Base-by-base conservation (phyloP, 495 filamentous ascomycete species). In the Evernia prunastri region DNA sequence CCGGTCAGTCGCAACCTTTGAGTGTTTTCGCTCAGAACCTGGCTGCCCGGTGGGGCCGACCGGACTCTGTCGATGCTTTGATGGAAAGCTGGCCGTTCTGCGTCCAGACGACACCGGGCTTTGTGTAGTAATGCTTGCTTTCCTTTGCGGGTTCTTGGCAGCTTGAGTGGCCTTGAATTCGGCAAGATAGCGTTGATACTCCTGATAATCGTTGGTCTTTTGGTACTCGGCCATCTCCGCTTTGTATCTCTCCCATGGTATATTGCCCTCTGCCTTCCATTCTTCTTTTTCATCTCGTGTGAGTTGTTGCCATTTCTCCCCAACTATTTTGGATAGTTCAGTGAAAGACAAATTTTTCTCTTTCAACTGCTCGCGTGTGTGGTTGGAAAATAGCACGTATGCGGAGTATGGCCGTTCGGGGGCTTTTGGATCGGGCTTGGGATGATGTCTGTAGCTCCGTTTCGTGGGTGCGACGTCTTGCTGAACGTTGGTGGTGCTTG, bases 321-420 rank as follows among this genome's bases (percentile, higher is more conserved):
- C 67, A 18, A 59, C 62, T 47, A 47, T 25, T 57, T 59, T 67
- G 3, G 67, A 64, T 7, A 64, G n/a, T 18, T 67, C 54, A 20
- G 61, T 56, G 57, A 69, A 69, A 15, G 65, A 63, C 18, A 67
- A 56, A 29, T 42, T 39, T 20, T 69, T 51, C 13, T 54, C 47
- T 39, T 67, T 69, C 35, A 69, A 51, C 13, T 67, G 58, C n/a
- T 64, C 67, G 29, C 67, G 64, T 15, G 56, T 58, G 31, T 64
- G 47, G 11, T 69, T 67, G 20, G 67, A 59, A 35, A 67, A 69
- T 17, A 69, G 35, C 29, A 69, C 67, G 47, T 65, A 67, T 23
- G 65, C 67, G 33, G 64, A 64, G 13, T 56, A 58, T 8, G 67
- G 67, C 15, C 65, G 58, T 33, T 67, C 57, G 13, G 67, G 67